Base-by-base conservation (phyloP, 768 basidiomycete species). In the Amanita brunnescens region DNA sequence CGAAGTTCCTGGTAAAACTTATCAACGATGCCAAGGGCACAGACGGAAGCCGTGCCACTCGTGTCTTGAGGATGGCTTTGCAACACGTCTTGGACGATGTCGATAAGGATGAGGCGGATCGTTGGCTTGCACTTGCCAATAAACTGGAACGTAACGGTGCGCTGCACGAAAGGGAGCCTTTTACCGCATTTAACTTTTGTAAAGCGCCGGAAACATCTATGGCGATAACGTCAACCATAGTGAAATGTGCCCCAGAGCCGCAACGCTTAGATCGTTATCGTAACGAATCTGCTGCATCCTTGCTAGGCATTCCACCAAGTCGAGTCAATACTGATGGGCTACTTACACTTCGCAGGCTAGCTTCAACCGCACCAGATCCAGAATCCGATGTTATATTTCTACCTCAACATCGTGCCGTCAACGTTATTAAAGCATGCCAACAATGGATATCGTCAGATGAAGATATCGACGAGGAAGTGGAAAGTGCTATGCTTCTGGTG, bases 281-380 rank as follows among this genome's bases (percentile, higher is more conserved):
- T 16, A 96, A 94, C 62, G 92, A 96, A 65, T 74, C 94, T 8
- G 94, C 95, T 0, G 85, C 90, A n/a, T 75, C 74, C 16, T 64
- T 93, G 3, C 69, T 87, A 0, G 87, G 85, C 20, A 72, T 96
- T 12, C 75, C 76, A 1, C 62, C 85, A 0, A 58, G 65, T 5
- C 78, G 80, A 39, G 83, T 81, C n/a, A 80, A 83, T 54, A 75
- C 74, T 0, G 77, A 81, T 8, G 94, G 92, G 0, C 69, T 95
- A 4, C 63, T 79, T 21, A 64, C 79, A 1, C 74, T 97, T 6
- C 78, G 86, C 8, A 75, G 81, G 21, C 74, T 97, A 14, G 74
- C 75, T 0, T 83, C 85, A 1, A 70, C 80, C 1, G 89, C 92
- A 0, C 95, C 95, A 0, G 74, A 83, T 39, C 69, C 79, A 2